Base-by-base conservation (phyloP, 169 alveolate species). In the Prorocentrum cordatum region DNA sequence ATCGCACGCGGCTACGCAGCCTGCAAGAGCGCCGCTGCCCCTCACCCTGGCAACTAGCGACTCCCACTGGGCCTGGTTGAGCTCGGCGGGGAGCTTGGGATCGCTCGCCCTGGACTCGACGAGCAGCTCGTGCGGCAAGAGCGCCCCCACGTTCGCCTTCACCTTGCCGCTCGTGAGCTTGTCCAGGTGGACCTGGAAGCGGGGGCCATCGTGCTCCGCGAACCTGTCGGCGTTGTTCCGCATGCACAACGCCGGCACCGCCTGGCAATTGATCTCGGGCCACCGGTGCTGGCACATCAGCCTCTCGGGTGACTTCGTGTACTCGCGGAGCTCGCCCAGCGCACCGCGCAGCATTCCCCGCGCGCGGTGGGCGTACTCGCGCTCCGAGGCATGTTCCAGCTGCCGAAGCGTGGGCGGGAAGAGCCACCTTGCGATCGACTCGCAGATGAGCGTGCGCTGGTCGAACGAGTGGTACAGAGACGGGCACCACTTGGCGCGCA, bases 401-500 rank as follows among this genome's bases (percentile, higher is more conserved):
- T 38, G 39, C 7, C 36, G 61, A 5, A n/a, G 10, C 38, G 39
- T 70, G 38, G 82, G 42, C 18, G 84, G 84, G n/a, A 72, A 72
- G 26, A 72, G 84, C 84, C 84, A 72, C 4, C 84, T 67, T 12
- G 84, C 84, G 22, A 72, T 72, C 31, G 68, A 54, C 36, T 72
- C 84, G 35, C 84, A 72, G 14, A 72, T 29, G 54, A 72, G 42
- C 24, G 84, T 72, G 27, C 84, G 45, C 18, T 68, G 84, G 47
- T 72, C 84, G 35, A 72, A 72, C 70, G 84, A 72, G 68, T 72
- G 84, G 33, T 72, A 35, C 70, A 72, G 59, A 50, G 14, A 35
- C 35, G 84, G 84, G 68, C 84, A 72, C 84, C 84, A 72, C 84
- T 72, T 72, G 26, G 84, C 84, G 36, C 84, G 47, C 4, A 72